These are phyloP conservation scores for Hypoxylon sp. DNA, from an alignment of 2,329 filamentous ascomycete species.

Conservation along the genomic window DNA sequence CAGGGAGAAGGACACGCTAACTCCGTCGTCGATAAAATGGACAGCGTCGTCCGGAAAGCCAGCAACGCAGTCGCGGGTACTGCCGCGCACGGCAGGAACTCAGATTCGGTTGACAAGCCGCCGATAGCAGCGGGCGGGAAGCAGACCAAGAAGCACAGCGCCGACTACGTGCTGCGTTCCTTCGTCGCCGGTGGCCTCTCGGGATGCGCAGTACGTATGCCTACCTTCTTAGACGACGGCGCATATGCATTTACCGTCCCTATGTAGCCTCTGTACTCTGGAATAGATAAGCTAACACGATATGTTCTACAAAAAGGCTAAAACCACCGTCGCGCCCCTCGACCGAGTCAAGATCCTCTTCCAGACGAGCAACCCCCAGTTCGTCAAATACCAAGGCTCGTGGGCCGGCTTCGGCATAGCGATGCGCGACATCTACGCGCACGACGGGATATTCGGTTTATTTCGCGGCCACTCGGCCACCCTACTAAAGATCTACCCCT, in stretches of 20 bases:
- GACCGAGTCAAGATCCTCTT: conserved; percentile 99
- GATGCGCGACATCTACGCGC: conserved; percentile 80
- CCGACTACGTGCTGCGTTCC: conserved; percentile 84
- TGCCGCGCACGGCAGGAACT: conserved; percentile 38
- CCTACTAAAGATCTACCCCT: conserved; percentile 92
- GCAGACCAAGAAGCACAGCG: conserved; percentile 72
- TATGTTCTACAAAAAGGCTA: conserved; percentile 71
- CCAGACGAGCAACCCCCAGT: conserved; percentile 92
- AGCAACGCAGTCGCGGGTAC: conserved; percentile 33
- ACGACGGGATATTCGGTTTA: conserved; percentile 77
- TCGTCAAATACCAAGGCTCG: conserved; percentile 88
- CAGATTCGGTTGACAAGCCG: conserved; percentile 59
- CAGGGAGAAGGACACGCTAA: conserved; percentile 48
- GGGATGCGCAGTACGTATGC: conserved; percentile 80
- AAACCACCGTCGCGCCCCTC: conserved; percentile 93
- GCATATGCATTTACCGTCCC: too few relatives aligned
- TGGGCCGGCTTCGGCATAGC: conserved; percentile 86
- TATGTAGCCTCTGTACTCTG: conserved; percentile 22
- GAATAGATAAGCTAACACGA: not conserved
- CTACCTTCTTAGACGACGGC: too few relatives aligned
- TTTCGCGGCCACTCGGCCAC: conserved; percentile 96
- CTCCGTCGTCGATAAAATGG: conserved; percentile 41
- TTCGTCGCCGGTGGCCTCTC: conserved; percentile 88
- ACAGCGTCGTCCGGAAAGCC: conserved; percentile 42
- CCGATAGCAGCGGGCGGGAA: conserved; percentile 55